Evolutionary conservation across 306 rosid species (phyloP).

Genomic region (Quillaja saponaria): DNA sequence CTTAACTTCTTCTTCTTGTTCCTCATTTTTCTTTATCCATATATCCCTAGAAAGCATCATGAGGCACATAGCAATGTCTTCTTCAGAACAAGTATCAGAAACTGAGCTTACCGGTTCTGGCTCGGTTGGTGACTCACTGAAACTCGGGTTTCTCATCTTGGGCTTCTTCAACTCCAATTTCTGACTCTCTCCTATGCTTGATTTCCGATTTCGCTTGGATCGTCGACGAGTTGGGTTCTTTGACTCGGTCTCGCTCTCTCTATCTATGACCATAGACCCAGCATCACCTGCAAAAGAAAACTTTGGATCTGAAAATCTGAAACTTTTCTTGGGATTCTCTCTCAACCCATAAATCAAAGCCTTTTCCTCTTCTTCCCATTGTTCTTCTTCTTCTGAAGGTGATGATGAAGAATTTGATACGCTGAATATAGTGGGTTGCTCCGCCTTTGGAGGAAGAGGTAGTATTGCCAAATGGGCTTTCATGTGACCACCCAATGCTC

Average conservation of each 20-base stretch:
- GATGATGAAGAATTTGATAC: slow-evolving; percentile 37
- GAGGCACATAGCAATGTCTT: slow-evolving; percentile 74
- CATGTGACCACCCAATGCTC: slow-evolving; percentile 92
- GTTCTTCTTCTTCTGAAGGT: slow-evolving; percentile 35
- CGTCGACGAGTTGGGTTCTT: slow-evolving; percentile 66
- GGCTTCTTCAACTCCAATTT: slow-evolving; percentile 24
- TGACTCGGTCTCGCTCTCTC: slow-evolving; percentile 82
- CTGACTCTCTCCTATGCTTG: slow-evolving; percentile 8
- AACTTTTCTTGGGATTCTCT: slow-evolving; percentile 60
- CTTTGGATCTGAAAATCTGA: slow-evolving; percentile 62
- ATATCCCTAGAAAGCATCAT: slow-evolving; percentile 78
- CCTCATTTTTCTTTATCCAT: slow-evolving; percentile 40
- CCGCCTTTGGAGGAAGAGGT: slow-evolving; percentile 61
- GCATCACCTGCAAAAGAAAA: slow-evolving; percentile 44
- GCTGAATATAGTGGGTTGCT: slow-evolving; percentile 15
- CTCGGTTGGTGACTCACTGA: slow-evolving; percentile 37
- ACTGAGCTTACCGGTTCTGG: slow-evolving; percentile 63
- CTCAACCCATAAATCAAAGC: slow-evolving; percentile 51
- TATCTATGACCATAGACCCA: slow-evolving; percentile 59
- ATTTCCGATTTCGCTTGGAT: slow-evolving; percentile 55
- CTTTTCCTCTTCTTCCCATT: slow-evolving; percentile 40
- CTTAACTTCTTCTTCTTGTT: slow-evolving; percentile 12
- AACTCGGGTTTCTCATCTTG: slow-evolving; percentile 32
- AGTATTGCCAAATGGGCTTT: slow-evolving; percentile 68
- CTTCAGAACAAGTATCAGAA: slow-evolving; percentile 65